Conservation (phyloP, 768 basidiomycete species). For the Leccinum broughii region DNA sequence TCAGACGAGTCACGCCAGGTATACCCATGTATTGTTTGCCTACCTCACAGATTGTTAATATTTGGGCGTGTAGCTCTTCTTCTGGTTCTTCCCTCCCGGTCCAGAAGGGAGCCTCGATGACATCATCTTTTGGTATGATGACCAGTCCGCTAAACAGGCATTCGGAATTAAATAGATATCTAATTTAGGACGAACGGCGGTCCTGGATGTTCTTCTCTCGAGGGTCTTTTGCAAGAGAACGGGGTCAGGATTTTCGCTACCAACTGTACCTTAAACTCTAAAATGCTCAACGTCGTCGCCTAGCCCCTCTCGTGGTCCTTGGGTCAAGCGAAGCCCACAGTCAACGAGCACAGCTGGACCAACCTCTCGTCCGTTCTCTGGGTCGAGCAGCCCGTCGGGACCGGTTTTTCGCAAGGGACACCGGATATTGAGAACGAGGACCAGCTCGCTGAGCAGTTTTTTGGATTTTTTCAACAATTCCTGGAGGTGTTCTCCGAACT, state of each 20-base stretch:
- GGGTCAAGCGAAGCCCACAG: slow-evolving; percentile 63
- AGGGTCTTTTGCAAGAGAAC: slow-evolving; percentile 73
- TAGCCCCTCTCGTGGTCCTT: slow-evolving; percentile 68
- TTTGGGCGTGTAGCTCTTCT: slow-evolving; percentile 56
- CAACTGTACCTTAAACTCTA: slow-evolving; percentile 17
- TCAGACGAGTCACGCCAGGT: slow-evolving; percentile 70
- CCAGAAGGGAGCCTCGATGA: slow-evolving; percentile 71
- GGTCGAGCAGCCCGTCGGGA: slow-evolving; percentile 81
- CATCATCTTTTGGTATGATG: slow-evolving; percentile 65
- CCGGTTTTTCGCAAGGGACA: slow-evolving; percentile 70
- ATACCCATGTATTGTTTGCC: not conserved
- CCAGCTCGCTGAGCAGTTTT: slow-evolving; percentile 55
- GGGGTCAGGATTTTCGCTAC: slow-evolving; percentile 46
- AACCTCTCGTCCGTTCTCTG: slow-evolving; percentile 74
- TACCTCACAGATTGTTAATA: not conserved
- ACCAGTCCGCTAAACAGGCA: not conserved
- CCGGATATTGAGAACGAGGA: slow-evolving; percentile 62
- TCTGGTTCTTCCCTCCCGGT: slow-evolving; percentile 84
- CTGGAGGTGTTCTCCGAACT: slow-evolving; percentile 72
- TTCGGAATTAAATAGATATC: not conserved
- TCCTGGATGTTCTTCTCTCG: slow-evolving; percentile 74
- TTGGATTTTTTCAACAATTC: slow-evolving; percentile 71
- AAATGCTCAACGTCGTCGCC: slow-evolving; percentile 3
- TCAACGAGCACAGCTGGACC: slow-evolving; percentile 74
- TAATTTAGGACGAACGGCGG: slow-evolving; percentile 72